These are phyloP conservation scores for Gelatoporia subvermispora DNA, from an alignment of 768 basidiomycete genomes.

Conservation along the genomic window DNA sequence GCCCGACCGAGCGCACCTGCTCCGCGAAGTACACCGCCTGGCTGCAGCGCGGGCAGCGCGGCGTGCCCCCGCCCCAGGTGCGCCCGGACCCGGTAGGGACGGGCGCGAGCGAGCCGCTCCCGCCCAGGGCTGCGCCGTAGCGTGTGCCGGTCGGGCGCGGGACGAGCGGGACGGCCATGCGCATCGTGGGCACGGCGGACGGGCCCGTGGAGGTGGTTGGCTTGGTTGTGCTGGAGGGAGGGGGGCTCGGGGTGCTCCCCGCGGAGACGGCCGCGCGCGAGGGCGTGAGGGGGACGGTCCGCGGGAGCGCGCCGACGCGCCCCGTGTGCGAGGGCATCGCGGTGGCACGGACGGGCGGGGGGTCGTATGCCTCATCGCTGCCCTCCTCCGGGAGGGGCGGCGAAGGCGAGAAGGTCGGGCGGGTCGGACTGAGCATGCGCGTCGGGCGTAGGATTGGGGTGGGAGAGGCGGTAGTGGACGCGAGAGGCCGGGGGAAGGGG, in stretches of 20 bases:
- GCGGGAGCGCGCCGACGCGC: slow-evolving; percentile 46
- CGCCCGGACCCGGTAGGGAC: slow-evolving; percentile 32
- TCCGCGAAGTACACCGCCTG: slow-evolving; percentile 86
- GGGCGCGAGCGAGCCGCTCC: slow-evolving; percentile 17
- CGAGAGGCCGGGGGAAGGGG: slow-evolving; percentile 2
- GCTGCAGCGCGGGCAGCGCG: slow-evolving; percentile 62
- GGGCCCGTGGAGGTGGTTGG: not conserved
- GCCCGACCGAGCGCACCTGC: slow-evolving; percentile 76
- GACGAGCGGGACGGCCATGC: slow-evolving; percentile 25
- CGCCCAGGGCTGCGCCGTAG: slow-evolving; percentile 51
- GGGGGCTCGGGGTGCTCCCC: not conserved
- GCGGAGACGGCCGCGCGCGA: too few species aligned
- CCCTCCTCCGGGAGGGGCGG: slow-evolving; percentile 6
- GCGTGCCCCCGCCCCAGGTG: slow-evolving; percentile 58
- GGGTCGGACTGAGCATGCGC: slow-evolving; percentile 34
- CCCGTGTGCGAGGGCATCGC: slow-evolving; percentile 40
- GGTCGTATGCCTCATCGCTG: slow-evolving; percentile 24
- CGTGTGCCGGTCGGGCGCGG: slow-evolving; percentile 58
- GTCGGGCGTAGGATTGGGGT: slow-evolving; percentile 36
- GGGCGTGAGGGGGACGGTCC: slow-evolving; percentile 46
- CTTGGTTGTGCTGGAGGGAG: not conserved
- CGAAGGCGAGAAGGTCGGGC: slow-evolving; percentile 2
- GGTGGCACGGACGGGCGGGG: slow-evolving; percentile 4
- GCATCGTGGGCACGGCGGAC: slow-evolving; percentile 3
- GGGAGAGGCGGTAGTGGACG: slow-evolving; percentile 19